Base-by-base conservation (phyloP, 169 alveolate species). In the Babesia caballi region DNA sequence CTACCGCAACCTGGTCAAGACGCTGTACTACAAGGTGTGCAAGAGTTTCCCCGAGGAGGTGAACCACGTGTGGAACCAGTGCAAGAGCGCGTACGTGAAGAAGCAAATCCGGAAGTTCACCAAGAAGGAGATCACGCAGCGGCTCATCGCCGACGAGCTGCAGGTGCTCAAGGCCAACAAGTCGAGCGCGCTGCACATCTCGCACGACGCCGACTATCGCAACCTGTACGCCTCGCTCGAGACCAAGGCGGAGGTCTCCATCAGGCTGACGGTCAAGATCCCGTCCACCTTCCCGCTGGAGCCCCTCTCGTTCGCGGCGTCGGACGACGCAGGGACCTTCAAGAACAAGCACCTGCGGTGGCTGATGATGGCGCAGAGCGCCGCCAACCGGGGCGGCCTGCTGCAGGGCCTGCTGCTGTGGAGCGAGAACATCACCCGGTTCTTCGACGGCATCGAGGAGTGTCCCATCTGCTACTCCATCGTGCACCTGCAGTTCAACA, bases 401-500 rank as follows among this genome's bases (percentile, higher is more conserved):
- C 15, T 66, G 21, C 84, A 73, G 42, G 84, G 84, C 14, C 61
- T 73, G 53, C 69, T 61, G 30, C 68, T 73, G 51, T 73, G 84
- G 84, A 58, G 70, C 59, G 73, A 76, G 35, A 76, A 76, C 56
- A 66, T 76, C 33, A 57, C 67, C 6, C 51, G 66, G 50, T 76
- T 60, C 53, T 76, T 50, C 56, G 63, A 76, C 38, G 85, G 85
- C 19, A 66, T 76, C 2, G 73, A 58, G 49, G 85, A 76, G 65
- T 76, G 85, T 46, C 77, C 77, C n/a, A 76, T 76, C 28, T 76
- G 85, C 53, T 66, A 66, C 67, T 65, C 85, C 27, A 66, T 66
- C 12, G 77, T 76, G n/a, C 85, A 76, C 80, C 60, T 65, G 25
- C 81, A 76, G 73, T 76, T 66, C 72, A 63, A 76, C 72, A 47